These are phyloP conservation scores for Helotiales sp. DNA, from an alignment of 2,329 filamentous ascomycete species.

Conservation along the genomic window DNA sequence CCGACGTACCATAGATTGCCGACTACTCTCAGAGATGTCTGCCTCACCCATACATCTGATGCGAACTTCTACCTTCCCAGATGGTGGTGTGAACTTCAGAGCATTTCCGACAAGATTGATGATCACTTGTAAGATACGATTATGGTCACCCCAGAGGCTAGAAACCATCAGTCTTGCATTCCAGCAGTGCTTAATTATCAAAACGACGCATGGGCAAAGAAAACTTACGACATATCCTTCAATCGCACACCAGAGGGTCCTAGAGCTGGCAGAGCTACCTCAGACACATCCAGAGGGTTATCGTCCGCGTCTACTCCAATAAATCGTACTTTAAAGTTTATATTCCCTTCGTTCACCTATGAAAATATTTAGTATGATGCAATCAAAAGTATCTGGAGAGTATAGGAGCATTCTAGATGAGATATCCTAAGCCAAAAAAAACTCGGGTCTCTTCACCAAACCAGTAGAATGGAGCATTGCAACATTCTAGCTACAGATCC, in stretches of 20 bases:
- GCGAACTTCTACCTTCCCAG: constrained; percentile 72
- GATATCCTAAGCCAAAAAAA: too few species aligned
- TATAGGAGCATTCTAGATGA: too few species aligned
- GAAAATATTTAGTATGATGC: too few species aligned
- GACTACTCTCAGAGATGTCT: constrained; percentile 27
- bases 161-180: constrained; percentile 11
- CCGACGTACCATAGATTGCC: constrained; percentile 31
- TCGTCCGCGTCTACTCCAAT: constrained; percentile 49
- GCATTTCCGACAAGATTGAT: constrained; percentile 93
- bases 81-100: constrained; percentile 82
- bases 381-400: too few species aligned
- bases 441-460: too few species aligned
- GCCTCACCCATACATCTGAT: constrained; percentile 71
- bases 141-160: constrained; percentile 87
- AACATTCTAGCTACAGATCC: too few species aligned
- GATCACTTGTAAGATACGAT: constrained; percentile 87
- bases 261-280: constrained; percentile 51
- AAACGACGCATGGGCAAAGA: neutral
- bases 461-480: too few species aligned
- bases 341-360: constrained; percentile 75
- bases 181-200: neutral
- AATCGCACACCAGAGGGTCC: constrained; percentile 69
- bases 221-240: constrained; percentile 66
- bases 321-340: constrained; percentile 72
- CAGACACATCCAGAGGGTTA: constrained; percentile 20